Evolutionary conservation across 148 eudicot species (phyloP).

Genomic region (Selenicereus undatus): DNA sequence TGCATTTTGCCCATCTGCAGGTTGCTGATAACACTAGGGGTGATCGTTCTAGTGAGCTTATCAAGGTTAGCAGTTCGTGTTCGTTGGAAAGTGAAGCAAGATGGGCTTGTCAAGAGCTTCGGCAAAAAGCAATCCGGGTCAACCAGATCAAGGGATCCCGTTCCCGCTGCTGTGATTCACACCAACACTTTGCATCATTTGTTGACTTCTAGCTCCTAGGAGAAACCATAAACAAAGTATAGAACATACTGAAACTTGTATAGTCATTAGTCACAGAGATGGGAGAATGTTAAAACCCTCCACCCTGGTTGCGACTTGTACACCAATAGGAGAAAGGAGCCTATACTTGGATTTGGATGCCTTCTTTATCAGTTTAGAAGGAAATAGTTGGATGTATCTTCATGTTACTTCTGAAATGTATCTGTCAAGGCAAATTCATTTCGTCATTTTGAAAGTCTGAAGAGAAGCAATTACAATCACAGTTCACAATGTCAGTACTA

Average conservation of each 20-base stretch:
- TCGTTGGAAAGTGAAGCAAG: constrained; percentile 47
- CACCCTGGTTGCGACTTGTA: constrained; percentile 9
- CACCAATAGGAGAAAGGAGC: neutral
- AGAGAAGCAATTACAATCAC: neutral
- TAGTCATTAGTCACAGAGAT: neutral
- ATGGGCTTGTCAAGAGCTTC: constrained; percentile 41
- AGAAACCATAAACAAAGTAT: constrained; percentile 45
- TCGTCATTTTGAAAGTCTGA: neutral
- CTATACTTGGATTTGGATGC: neutral
- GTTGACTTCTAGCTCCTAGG: constrained; percentile 51
- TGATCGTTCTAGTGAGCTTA: constrained; percentile 68
- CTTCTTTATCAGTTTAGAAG: too few relatives aligned
- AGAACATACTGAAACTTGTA: neutral
- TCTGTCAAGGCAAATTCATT: neutral
- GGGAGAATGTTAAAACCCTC: neutral
- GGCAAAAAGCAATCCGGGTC: constrained; percentile 46
- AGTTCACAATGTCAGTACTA: neutral
- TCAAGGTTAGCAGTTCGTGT: constrained; percentile 48
- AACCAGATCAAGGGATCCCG: constrained; percentile 44
- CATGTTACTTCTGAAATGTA: neutral
- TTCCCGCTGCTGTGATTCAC: constrained; percentile 74
- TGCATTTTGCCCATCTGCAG: constrained; percentile 35
- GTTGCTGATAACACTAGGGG: constrained; percentile 68
- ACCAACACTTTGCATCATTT: constrained; percentile 77
- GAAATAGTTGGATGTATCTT: neutral